Evolutionary conservation across 768 basidiomycete genomes (phyloP).

Genomic region (Flagelloscypha sp.): DNA sequence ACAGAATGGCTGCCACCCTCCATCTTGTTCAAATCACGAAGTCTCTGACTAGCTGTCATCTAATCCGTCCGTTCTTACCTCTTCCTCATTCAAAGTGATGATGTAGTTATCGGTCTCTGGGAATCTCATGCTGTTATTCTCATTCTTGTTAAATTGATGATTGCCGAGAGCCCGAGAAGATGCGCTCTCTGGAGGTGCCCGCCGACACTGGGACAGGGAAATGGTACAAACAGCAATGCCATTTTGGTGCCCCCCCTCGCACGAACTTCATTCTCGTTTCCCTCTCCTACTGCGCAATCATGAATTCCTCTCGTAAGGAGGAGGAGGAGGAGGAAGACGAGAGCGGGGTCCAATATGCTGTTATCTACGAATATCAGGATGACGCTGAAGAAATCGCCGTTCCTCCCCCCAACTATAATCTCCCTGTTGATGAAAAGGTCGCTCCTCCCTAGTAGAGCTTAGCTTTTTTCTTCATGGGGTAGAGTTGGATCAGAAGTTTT

Average conservation of each 20-base stretch:
- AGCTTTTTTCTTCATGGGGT: too few relatives aligned
- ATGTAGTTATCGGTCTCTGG: conserved; percentile 73
- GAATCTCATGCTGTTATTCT: conserved; percentile 78
- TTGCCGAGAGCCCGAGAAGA: not conserved
- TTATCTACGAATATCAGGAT: conserved; percentile 35
- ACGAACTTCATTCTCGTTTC: conserved; percentile 72
- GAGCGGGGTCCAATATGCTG: too few relatives aligned
- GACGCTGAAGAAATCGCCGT: conserved; percentile 40
- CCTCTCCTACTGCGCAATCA: conserved; percentile 49
- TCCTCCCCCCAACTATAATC: conserved; percentile 49
- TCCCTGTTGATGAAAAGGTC: conserved; percentile 45
- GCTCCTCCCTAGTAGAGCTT: too few relatives aligned
- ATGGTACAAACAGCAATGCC: too few relatives aligned
- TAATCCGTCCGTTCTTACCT: too few relatives aligned
- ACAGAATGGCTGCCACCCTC: too few relatives aligned
- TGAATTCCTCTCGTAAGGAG: conserved; percentile 29
- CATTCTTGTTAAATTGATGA: conserved; percentile 54
- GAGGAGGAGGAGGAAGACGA: conserved; percentile 35
- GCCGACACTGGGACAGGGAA: conserved; percentile 32
- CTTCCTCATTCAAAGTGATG: too few relatives aligned
- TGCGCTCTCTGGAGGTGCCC: too few relatives aligned
- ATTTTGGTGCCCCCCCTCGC: conserved; percentile 71
- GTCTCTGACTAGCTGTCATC: too few relatives aligned
- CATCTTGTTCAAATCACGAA: too few relatives aligned
- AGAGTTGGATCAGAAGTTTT: too few relatives aligned